These are phyloP conservation scores for Pseudozyma hubeiensis DNA, from an alignment of 1,284 basidiomycete species.

Conservation along the genomic window DNA sequence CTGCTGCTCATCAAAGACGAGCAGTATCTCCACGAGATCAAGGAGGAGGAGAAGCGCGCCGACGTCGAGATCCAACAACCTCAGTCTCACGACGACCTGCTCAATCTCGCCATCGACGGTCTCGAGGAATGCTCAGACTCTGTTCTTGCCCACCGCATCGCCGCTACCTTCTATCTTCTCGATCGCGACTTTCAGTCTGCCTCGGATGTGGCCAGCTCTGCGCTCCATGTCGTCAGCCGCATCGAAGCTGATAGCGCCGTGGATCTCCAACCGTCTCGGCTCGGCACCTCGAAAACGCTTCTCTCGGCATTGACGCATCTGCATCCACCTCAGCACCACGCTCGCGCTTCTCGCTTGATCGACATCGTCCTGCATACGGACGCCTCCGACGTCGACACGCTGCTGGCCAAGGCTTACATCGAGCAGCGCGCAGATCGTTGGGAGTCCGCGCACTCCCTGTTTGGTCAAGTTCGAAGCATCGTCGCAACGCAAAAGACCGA, in stretches of 20 bases:
- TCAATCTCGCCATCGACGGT: constrained; percentile 71
- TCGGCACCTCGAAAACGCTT: constrained; percentile 77
- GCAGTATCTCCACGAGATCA: constrained; percentile 48
- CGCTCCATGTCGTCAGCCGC: constrained; percentile 25
- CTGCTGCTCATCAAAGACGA: constrained; percentile 56
- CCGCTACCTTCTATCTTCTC: constrained; percentile 78
- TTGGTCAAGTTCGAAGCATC: constrained; percentile 71
- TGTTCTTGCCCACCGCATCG: constrained; percentile 79
- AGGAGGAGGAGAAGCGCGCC: constrained; percentile 38
- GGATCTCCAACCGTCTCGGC: constrained; percentile 77
- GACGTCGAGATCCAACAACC: constrained; percentile 41
- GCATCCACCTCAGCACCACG: constrained; percentile 89
- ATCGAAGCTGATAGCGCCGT: constrained; percentile 74
- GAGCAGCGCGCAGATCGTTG: constrained; percentile 77
- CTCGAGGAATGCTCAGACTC: constrained; percentile 75
- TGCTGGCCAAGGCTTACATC: constrained; percentile 83
- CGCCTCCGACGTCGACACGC: constrained; percentile 76
- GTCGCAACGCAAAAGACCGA: constrained; percentile 6
- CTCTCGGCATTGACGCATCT: constrained; percentile 83
- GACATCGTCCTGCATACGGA: constrained; percentile 77
- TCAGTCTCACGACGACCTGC: constrained; percentile 42
- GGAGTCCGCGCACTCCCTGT: constrained; percentile 77
- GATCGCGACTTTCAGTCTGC: constrained; percentile 78
- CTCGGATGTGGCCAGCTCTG: constrained; percentile 48
- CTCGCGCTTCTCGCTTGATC: constrained; percentile 79